phyloP scores from a whole-genome alignment of 805 yeast species.

The Candida ortonii region DNA sequence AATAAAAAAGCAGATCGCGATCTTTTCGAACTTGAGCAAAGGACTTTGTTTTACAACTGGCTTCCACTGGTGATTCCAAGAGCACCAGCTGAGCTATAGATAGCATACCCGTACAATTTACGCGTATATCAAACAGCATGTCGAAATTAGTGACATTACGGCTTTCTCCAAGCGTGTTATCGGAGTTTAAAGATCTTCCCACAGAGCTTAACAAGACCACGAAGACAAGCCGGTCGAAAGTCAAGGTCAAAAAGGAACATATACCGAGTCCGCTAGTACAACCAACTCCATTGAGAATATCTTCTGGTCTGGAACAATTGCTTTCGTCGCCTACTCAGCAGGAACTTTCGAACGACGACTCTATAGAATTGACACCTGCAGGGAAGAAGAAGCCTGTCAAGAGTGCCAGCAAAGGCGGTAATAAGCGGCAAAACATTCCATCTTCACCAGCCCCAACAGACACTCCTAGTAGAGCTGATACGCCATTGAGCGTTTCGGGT shows the following conservation, averaged over 20 bases:
- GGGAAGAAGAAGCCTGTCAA: conserved; percentile 3
- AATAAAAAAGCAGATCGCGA: too few relatives aligned
- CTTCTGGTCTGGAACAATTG: not conserved
- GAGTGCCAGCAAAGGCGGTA: conserved; percentile 2
- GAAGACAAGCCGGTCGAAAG: conserved; percentile 7
- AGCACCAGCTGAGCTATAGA: too few relatives aligned
- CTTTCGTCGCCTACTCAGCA: conserved; percentile 9
- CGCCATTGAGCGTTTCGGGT: conserved; percentile 11
- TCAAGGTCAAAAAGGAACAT: conserved; percentile 15
- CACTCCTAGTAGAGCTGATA: conserved; percentile 21
- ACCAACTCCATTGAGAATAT: conserved; percentile 9
- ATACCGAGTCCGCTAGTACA: conserved; percentile 15
- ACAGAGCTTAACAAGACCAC: conserved; percentile 7
- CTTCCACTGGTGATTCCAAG: too few relatives aligned
- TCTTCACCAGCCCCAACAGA: conserved; percentile 21
- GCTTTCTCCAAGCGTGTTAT: conserved; percentile 11
- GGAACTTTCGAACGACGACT: conserved; percentile 7
- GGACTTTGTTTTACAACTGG: too few relatives aligned
- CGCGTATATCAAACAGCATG: conserved; percentile 3
- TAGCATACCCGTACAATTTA: conserved; percentile 1
- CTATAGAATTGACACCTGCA: conserved; percentile 4
- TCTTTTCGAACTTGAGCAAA: too few relatives aligned
- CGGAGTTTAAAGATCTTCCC: conserved; percentile 13
- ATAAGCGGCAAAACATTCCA: conserved; percentile 5
- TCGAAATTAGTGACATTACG: conserved; percentile 16